Evolutionary conservation across 129 eudicot species (phyloP).

Genomic region (Arctium minus): DNA sequence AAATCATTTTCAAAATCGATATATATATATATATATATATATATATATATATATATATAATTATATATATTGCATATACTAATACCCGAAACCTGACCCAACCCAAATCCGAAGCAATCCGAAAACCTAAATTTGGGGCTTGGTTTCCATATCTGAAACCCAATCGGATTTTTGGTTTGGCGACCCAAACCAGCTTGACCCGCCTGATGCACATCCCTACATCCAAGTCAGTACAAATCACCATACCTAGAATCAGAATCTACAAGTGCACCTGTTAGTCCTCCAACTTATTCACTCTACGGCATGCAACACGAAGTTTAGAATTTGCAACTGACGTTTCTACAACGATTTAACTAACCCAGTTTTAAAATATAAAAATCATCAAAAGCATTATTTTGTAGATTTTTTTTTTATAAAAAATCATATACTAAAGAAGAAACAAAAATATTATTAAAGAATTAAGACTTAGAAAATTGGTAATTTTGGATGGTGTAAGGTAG

Average conservation of each 20-base stretch:
- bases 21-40: too few relatives aligned
- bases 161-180: too few relatives aligned
- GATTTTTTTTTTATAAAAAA: not conserved
- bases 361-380: not conserved
- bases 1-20: too few relatives aligned
- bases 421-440: too few relatives aligned
- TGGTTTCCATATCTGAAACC: too few relatives aligned
- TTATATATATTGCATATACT: too few relatives aligned
- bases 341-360: not conserved
- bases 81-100: too few relatives aligned
- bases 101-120: too few relatives aligned
- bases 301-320: not conserved
- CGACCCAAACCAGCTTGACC: too few relatives aligned
- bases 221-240: not conserved
- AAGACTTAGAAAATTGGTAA: not conserved
- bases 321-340: not conserved
- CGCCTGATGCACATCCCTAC: too few relatives aligned
- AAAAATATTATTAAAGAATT: not conserved
- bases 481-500: conserved; percentile 12
- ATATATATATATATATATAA: too few relatives aligned
- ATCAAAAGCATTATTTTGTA: not conserved
- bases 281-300: not conserved
- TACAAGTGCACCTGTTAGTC: not conserved
- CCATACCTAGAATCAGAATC: not conserved
- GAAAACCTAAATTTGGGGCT: too few relatives aligned